phyloP scores from a whole-genome alignment of 2,329 filamentous ascomycete species.

The Aspergillus sclerotialis region DNA sequence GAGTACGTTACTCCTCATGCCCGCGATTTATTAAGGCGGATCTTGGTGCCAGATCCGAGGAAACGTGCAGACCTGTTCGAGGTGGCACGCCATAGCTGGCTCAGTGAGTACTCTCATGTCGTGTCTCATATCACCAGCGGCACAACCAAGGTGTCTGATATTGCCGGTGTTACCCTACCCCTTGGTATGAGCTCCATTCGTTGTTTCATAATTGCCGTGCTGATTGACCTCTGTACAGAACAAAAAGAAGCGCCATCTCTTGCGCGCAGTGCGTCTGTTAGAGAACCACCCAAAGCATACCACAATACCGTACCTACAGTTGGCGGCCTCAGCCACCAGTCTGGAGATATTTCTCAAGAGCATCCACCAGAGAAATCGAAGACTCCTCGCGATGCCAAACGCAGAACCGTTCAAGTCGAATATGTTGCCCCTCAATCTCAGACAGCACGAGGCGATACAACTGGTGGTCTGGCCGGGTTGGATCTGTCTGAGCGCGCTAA shows the following conservation, averaged over 20 bases:
- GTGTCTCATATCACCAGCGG: conserved; percentile 96
- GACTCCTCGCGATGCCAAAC: conserved; percentile 71
- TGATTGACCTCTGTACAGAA: conserved; percentile 36
- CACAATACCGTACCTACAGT: conserved; percentile 41
- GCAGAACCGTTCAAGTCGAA: conserved; percentile 92
- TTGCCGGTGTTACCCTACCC: conserved; percentile 68
- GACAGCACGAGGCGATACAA: conserved; percentile 62
- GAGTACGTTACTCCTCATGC: conserved; percentile 98
- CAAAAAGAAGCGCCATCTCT: conserved; percentile 55
- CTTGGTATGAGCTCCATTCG: conserved; percentile 39
- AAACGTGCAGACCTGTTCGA: conserved; percentile 95
- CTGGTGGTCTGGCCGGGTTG: conserved; percentile 5
- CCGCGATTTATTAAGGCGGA: conserved; percentile 82
- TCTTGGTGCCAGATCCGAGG: conserved; percentile 88
- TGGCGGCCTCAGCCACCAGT: conserved; percentile 63
- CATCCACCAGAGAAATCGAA: conserved; percentile 59
- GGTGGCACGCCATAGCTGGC: conserved; percentile 94
- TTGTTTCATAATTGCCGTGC: conserved; percentile 1
- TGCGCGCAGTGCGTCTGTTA: conserved; percentile 83
- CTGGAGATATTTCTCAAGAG: conserved; percentile 65
- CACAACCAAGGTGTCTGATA: conserved; percentile 79
- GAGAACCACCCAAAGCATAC: conserved; percentile 69
- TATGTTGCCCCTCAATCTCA: conserved; percentile 89
- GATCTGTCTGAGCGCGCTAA: conserved; percentile 41
- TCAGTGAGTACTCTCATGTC: conserved; percentile 93